A percentile compares a stretch with the other conserved stretches of the same genome.
These are phyloP conservation scores for Parachaetomium inaequale DNA, from an alignment of 495 filamentous ascomycete species.

Conservation along the genomic window DNA sequence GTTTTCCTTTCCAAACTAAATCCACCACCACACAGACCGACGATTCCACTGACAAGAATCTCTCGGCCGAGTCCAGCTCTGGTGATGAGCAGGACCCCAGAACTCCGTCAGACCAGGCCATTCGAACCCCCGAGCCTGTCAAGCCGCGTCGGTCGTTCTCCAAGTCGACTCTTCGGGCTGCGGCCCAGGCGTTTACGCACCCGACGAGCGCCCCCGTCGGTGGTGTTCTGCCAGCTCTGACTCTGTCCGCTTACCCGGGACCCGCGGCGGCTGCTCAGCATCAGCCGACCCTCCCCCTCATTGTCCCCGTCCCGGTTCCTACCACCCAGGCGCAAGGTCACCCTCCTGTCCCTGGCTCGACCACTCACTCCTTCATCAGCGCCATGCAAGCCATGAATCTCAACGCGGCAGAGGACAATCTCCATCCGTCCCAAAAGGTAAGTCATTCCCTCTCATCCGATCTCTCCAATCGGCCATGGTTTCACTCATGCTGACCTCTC, in stretches of 20 bases:
- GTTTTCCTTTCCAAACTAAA: background rate
- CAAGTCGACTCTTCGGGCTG: conserved; percentile 3
- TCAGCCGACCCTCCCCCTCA: background rate
- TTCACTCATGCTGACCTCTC: background rate
- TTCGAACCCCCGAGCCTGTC: background rate
- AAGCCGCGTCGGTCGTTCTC: background rate
- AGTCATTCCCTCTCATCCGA: background rate
- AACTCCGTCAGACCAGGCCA: background rate
- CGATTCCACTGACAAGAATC: background rate
- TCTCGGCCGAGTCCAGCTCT: no score
- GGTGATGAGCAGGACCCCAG: background rate
- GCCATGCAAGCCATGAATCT: conserved; percentile 10
- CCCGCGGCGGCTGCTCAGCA: background rate
- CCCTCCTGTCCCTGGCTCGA: background rate
- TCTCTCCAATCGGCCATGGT: background rate
- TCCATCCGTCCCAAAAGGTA: conserved; percentile 10
- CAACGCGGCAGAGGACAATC: background rate
- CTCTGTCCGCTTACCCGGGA: conserved; percentile 1
- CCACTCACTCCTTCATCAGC: conserved; percentile 6
- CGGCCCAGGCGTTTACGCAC: background rate
- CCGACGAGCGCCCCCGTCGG: background rate
- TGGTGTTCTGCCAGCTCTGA: background rate
- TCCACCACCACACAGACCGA: background rate
- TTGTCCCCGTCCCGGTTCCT: background rate
- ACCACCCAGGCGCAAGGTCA: background rate